Base-by-base conservation (phyloP, 768 basidiomycete species). In the Agaricus sinodeliciosus region DNA sequence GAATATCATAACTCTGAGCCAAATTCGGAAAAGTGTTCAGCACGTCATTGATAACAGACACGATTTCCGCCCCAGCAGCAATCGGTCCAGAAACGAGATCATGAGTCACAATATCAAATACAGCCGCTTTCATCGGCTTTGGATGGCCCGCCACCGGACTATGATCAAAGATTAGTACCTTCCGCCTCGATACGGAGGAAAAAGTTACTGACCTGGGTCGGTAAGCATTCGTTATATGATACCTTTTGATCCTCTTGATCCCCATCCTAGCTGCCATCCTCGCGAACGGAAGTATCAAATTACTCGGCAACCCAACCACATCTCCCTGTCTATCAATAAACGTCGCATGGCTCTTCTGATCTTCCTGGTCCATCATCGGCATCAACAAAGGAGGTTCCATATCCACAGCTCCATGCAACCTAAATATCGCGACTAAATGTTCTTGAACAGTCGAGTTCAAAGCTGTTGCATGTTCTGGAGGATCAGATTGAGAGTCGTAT, bases 331-430 rank as follows among this genome's bases (percentile, higher is more conserved):
- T 72, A 67, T 95, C 94, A 27, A 97, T 77, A 58, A 91, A 82
- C 5, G 82, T 72, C 2, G 87, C 89, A 26, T 84, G 80, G 6
- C 74, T 78, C 39, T 76, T 75, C 28, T 84, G 80, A 27, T 88
- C 84, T 15, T 81, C 80, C 3, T 75, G 69, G 27, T 83, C 76
- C 44, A 79, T 74, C 1, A 81, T 74, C 0, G 88, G 94, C 65
- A 91, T 80, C 9, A 96, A 72, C n/a, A 94, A 67, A 0, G 92
- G 87, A 0, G 92, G 86, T 59, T 90, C 88, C 67, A 86, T 85
- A 57, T 93, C 83, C 1, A 95, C 81, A 3, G 94, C 94, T 5
- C 94, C 94, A 62, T 94, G 94, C 4, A 94, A 75, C 35, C 85
- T 81, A 67, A 95, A 94, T 15, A 94, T 83, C 1, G 84, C 72